These are phyloP conservation scores for Aspergillus coremiiformis DNA, from an alignment of 495 filamentous ascomycete species.

Conservation along the genomic window DNA sequence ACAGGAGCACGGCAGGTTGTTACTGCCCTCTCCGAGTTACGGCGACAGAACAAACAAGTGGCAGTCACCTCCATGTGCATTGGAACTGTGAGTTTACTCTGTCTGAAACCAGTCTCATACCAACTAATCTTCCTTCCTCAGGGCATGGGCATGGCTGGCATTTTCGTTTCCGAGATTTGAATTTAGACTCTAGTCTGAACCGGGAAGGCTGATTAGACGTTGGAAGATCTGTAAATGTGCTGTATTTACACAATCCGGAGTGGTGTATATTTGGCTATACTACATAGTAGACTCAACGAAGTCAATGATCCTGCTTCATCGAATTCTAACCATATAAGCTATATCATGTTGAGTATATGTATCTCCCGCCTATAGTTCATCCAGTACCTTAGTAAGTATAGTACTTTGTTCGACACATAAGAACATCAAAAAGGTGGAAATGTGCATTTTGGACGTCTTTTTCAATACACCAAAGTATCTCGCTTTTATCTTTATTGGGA, in stretches of 20 bases:
- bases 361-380: no score
- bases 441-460: no score
- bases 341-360: no score
- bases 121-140: slow-evolving; percentile 12
- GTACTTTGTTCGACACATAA: no score
- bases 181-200: background rate
- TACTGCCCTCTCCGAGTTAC: slow-evolving; percentile 72
- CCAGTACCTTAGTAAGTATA: no score
- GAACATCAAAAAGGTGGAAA: no score
- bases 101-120: slow-evolving; percentile 1
- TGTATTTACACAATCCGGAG: background rate
- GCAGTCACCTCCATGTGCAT: slow-evolving; percentile 84
- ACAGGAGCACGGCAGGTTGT: slow-evolving; percentile 77
- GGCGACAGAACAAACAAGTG: slow-evolving; percentile 70
- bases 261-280: no score
- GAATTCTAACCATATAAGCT: no score
- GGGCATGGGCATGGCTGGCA: slow-evolving; percentile 51
- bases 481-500: no score
- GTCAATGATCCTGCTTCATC: no score
- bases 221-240: background rate
- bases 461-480: no score
- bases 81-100: slow-evolving; percentile 50
- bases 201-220: background rate
- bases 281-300: no score
- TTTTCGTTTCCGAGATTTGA: slow-evolving; percentile 48